Conservation (phyloP, 78 protist species). For the Cavenderia fasciculata region DNA sequence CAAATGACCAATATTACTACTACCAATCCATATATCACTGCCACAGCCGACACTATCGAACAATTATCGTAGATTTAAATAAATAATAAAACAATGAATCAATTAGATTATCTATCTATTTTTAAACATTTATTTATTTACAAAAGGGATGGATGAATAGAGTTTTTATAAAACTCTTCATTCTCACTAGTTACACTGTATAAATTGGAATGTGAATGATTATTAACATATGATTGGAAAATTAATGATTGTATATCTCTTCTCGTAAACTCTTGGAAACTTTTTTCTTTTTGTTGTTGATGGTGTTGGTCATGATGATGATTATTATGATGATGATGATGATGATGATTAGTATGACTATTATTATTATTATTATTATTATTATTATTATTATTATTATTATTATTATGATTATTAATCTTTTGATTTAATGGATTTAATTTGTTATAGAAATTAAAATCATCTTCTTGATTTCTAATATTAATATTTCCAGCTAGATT, state of each 20-base stretch:
- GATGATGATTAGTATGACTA: neutral
- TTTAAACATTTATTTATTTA: no score
- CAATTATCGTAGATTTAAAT: neutral
- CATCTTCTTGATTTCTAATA: neutral
- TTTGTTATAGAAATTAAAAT: neutral
- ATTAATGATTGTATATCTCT: neutral
- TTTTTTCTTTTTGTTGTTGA: neutral
- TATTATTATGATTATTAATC: neutral
- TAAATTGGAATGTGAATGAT: neutral
- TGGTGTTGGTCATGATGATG: neutral
- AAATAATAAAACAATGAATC: neutral
- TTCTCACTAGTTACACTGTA: conserved; percentile 10
- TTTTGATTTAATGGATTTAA: neutral
- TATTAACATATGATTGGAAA: neutral
- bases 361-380: neutral
- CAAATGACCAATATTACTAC: neutral
- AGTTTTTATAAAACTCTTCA: neutral
- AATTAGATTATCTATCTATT: neutral
- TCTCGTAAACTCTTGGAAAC: no score
- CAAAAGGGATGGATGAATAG: neutral
- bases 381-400: neutral
- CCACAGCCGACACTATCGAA: neutral
- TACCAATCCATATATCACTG: neutral
- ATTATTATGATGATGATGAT: conserved; percentile 1
- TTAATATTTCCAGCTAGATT: neutral